Conservation (phyloP, 768 basidiomycete genomes). For the Coprinopsis sp. region DNA sequence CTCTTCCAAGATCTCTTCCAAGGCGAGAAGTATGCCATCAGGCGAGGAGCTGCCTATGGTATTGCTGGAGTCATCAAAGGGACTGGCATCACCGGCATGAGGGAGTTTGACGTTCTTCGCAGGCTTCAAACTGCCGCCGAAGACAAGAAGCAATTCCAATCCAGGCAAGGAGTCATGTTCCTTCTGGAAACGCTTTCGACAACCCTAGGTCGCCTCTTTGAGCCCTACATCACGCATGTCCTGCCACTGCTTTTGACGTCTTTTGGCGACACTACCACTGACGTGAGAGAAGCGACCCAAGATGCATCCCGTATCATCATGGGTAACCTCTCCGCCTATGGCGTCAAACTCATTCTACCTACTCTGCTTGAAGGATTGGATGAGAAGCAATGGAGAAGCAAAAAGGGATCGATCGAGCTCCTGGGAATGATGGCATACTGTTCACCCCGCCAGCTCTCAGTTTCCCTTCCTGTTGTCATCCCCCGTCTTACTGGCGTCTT, state of each 20-base stretch:
- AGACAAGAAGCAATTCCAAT: slow-evolving; percentile 84
- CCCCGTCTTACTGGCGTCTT: slow-evolving; percentile 92
- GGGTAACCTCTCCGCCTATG: slow-evolving; percentile 91
- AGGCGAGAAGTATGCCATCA: slow-evolving; percentile 80
- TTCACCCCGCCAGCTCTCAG: slow-evolving; percentile 89
- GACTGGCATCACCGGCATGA: slow-evolving; percentile 80
- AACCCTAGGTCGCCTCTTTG: slow-evolving; percentile 85
- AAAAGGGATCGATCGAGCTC: slow-evolving; percentile 95
- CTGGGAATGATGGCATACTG: slow-evolving; percentile 99
- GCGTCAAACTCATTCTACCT: slow-evolving; percentile 92
- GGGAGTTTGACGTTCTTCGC: slow-evolving; percentile 74
- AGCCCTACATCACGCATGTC: slow-evolving; percentile 83
- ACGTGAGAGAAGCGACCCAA: slow-evolving; percentile 90
- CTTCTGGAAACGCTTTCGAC: slow-evolving; percentile 88
- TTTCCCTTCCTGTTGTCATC: slow-evolving; percentile 94
- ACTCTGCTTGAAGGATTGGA: slow-evolving; percentile 86
- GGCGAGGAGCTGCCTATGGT: slow-evolving; percentile 98
- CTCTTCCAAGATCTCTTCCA: slow-evolving; percentile 75
- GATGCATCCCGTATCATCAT: slow-evolving; percentile 93
- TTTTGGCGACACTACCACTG: slow-evolving; percentile 82
- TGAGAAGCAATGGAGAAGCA: slow-evolving; percentile 98
- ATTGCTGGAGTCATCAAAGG: slow-evolving; percentile 91
- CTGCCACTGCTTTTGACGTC: slow-evolving; percentile 77
- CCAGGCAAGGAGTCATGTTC: slow-evolving; percentile 92
- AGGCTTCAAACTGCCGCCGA: slow-evolving; percentile 73